Evolutionary conservation across 768 basidiomycete genomes (phyloP), one percentile per base, ranked within the genome.

Genomic region (Boletus reticulatus): DNA sequence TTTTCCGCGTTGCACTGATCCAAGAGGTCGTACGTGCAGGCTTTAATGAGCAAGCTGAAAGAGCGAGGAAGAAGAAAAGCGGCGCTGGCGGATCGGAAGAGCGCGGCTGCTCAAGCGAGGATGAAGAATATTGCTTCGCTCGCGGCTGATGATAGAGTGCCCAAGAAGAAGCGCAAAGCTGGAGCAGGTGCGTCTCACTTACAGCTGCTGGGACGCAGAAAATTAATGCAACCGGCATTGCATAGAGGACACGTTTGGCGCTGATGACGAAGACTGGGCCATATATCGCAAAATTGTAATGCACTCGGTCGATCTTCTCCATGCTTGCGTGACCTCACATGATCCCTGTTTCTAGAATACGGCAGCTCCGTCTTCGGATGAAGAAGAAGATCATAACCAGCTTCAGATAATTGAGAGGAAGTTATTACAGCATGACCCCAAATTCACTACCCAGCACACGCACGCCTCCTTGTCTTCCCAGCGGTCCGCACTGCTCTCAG

Each of bases 101-200:
- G 92, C 61, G 92, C 95, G 13, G 95, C 93, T 17, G 87, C 95
- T 0, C 97, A 98, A 71, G 91, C 89, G 31, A 77, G 95, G 60
- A 97, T 98, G 96, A 96, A 96, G 76, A 91, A 83, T 58, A 97
- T 99, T 36, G 93, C 96, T 1, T 88, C 84, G 44, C 76, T 99
- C 38, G 96, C 97, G 0, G 86, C 86, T 3, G 97, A 98, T 56
- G 90, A 92, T 42, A 80, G 87, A 3, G 80, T 88, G 13, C 76
- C 87, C 2, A 92, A 89, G 73, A 94, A 91, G 77, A 89, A 90
- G 68, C 84, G 90, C 50, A 94, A 92, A 75, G 87, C 76, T 8
- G 86, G 83, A 8, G 85, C 87, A 57, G 93, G 92, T 92, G 51
- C 49, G 81, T 45, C 24, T 57, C 17, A 0, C 10, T 7, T 13